Evolutionary conservation across 495 filamentous ascomycete species (phyloP).

Genomic region (Barbatosphaeria neglecta): DNA sequence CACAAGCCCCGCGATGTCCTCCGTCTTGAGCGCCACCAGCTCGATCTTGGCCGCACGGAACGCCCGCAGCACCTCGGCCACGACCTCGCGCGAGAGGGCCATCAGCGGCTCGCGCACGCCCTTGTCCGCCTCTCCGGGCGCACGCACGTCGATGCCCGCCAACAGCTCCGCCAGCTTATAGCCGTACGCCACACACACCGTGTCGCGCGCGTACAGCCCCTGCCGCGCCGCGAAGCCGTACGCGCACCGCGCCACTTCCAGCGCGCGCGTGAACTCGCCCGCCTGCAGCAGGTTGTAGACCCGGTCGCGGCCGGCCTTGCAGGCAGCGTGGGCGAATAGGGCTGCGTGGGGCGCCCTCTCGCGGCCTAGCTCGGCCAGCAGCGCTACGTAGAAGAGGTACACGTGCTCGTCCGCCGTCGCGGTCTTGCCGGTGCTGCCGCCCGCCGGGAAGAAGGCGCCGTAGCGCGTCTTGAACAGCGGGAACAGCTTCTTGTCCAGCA

Average conservation of each 20-base stretch:
- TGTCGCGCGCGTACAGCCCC: conserved; percentile 31
- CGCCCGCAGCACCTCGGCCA: conserved; percentile 37
- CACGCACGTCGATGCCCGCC: conserved; percentile 33
- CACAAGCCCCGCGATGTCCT: conserved; percentile 42
- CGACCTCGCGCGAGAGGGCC: conserved; percentile 40
- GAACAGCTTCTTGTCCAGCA: conserved; percentile 41
- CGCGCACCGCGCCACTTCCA: conserved; percentile 39
- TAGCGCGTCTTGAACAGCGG: conserved; percentile 46
- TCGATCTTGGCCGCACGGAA: conserved; percentile 38
- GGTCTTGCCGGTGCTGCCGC: too few species aligned
- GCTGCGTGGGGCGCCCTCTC: conserved; percentile 17
- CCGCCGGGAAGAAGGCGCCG: too few species aligned
- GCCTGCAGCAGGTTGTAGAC: conserved; percentile 24
- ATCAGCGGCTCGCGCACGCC: conserved; percentile 36
- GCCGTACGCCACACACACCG: conserved; percentile 36
- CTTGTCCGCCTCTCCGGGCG: conserved; percentile 28
- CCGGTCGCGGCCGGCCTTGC: conserved; percentile 11
- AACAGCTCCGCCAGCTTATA: conserved; percentile 46
- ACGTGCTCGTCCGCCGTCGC: conserved; percentile 24
- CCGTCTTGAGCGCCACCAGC: conserved; percentile 39
- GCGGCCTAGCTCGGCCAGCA: conserved; percentile 33
- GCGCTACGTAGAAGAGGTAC: conserved; percentile 38
- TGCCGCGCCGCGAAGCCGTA: conserved; percentile 47
- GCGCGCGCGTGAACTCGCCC: conserved; percentile 37
- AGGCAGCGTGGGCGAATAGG: conserved; percentile 10